Base-by-base conservation (phyloP, 106 monocot species). In the Cymbidium sinense region DNA sequence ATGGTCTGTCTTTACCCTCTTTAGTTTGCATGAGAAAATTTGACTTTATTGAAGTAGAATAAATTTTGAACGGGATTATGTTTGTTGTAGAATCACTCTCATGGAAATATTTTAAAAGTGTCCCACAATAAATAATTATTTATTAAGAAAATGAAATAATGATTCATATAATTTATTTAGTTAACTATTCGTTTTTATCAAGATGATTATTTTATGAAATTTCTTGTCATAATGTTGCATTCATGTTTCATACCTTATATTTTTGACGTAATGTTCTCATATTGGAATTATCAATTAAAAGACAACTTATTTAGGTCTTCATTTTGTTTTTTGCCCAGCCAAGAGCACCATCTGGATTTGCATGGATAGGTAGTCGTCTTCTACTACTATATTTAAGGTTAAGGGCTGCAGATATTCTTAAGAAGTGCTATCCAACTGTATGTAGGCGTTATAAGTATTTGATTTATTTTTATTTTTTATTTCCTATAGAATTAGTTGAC, bases 361-460 rank as follows among this genome's bases (percentile, higher is more conserved):
- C 93, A 74, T 83, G 85, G 83, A 76, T 95, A 31, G 83, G 85
- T 9, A 79, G 92, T 78, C 85, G 82, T 43, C 83, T 93, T 13
- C 79, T 95, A 13, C 78, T 95, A 76, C 34, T 87, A 34, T 95
- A 80, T 83, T 75, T 95, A 78, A 85, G 82, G 70, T 82, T 81
- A 77, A 85, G 82, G 69, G 90, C 81, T 81, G 75, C 70, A 43
- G 77, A 77, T 44, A 85, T 90, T 78, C 78, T 93, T 51, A 84
- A 85, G 81, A 81, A 86, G 5, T 95, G 82, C 81, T 95, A 95
- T 50, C 95, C 95, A 78, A 82, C 76, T 74, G 93, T 95, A 87
- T 77, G 87, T 79, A 70, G 54, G 29, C 27, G 43, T 37, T 61
- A 55, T 11, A 71, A 39, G n/a, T 28, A 23, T 27, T 74, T 74